phyloP scores from a whole-genome alignment of 495 filamentous ascomycete genomes.

The Zalerion maritima region DNA sequence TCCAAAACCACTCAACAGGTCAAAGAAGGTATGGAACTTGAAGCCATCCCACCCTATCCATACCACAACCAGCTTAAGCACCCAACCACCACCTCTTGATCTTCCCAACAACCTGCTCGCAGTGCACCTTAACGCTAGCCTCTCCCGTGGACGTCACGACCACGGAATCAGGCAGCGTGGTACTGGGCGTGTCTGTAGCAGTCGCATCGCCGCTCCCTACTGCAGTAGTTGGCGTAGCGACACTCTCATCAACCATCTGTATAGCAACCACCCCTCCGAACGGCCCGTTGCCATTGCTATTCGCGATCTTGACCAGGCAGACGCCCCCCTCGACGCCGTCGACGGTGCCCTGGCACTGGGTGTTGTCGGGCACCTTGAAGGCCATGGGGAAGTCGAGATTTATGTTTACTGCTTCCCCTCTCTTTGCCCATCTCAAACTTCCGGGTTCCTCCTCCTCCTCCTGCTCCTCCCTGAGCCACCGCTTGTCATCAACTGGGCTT shows the following conservation, averaged over 20 bases:
- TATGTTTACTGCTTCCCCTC: conserved; percentile 20
- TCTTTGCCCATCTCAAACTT: conserved; percentile 10
- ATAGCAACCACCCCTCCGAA: conserved; percentile 26
- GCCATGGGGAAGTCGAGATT: conserved; percentile 20
- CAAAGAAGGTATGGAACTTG: too few relatives aligned
- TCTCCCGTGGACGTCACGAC: neutral
- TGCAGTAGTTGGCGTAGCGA: conserved; percentile 2
- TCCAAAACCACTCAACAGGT: too few relatives aligned
- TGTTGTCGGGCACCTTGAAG: conserved; percentile 18
- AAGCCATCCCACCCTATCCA: too few relatives aligned
- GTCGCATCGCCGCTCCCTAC: neutral
- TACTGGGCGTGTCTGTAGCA: conserved; percentile 1
- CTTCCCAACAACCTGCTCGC: too few relatives aligned
- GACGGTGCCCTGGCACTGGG: conserved; percentile 19
- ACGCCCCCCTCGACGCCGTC: conserved; percentile 13
- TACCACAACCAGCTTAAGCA: too few relatives aligned
- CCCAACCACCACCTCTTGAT: too few relatives aligned
- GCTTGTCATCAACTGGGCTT: too few relatives aligned
- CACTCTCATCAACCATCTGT: conserved; percentile 15
- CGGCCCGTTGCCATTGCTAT: conserved; percentile 19
- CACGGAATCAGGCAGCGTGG: neutral
- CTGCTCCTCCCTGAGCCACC: too few relatives aligned
- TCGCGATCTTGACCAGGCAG: conserved; percentile 26
- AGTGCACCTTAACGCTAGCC: too few relatives aligned
- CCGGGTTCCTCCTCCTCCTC: too few relatives aligned